Percentiles rank a stretch among this genome's conserved stretches.
phyloP scores from a whole-genome alignment of 768 basidiomycete species.

The Sistotremastrum suecicum region DNA sequence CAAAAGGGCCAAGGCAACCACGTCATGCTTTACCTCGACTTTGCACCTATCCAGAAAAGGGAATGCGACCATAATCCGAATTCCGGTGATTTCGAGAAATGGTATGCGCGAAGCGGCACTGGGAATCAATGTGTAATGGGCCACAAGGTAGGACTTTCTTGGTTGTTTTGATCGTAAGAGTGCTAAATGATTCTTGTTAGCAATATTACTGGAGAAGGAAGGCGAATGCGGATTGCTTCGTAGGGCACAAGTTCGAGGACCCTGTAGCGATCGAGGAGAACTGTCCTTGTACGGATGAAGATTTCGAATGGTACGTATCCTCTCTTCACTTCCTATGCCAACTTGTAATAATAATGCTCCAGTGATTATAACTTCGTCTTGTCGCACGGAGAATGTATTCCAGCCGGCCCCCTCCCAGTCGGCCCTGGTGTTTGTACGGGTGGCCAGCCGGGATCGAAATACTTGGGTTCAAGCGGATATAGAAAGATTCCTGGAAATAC shows the following conservation, averaged over 20 bases:
- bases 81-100: slow-evolving; percentile 60
- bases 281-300: slow-evolving; percentile 73
- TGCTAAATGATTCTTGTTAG: slow-evolving; percentile 22
- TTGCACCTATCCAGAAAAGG: slow-evolving; percentile 47
- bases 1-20: slow-evolving; percentile 42
- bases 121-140: slow-evolving; percentile 83
- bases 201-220: slow-evolving; percentile 93
- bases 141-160: slow-evolving; percentile 44
- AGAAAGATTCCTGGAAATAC: slow-evolving; percentile 87
- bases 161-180: not conserved
- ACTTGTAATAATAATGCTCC: not conserved
- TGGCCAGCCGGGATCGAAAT: slow-evolving; percentile 40
- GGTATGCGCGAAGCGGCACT: slow-evolving; percentile 63
- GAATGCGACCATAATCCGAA: slow-evolving; percentile 38
- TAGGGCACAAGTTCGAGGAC: slow-evolving; percentile 81
- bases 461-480: slow-evolving; percentile 84
- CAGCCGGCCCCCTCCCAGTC: slow-evolving; percentile 79
- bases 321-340: slow-evolving; percentile 1
- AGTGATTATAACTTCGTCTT: slow-evolving; percentile 88
- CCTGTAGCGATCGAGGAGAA: slow-evolving; percentile 72
- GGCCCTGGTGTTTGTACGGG: slow-evolving; percentile 55
- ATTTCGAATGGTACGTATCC: slow-evolving; percentile 76
- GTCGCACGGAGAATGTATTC: slow-evolving; percentile 59
- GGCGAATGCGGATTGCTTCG: slow-evolving; percentile 70
- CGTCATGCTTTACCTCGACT: slow-evolving; percentile 73